Conservation (phyloP, 441 rosid species). For the Arabidopsis lyrata region DNA sequence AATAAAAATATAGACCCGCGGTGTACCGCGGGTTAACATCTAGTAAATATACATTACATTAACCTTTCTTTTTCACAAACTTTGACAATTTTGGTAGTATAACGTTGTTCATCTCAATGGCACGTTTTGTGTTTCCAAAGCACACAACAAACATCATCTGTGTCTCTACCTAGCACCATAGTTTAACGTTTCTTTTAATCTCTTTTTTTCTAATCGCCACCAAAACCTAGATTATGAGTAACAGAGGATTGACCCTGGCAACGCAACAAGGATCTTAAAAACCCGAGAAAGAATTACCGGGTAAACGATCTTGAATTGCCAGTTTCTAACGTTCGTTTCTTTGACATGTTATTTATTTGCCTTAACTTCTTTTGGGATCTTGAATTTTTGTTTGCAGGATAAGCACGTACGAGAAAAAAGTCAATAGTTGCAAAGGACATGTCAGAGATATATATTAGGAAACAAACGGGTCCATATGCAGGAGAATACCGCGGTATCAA, state of each 20-base stretch:
- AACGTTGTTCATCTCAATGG: conserved; percentile 14
- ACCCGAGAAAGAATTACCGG: conserved; percentile 94
- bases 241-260: conserved; percentile 75
- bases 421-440: conserved; percentile 56
- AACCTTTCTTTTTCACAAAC: conserved; percentile 12
- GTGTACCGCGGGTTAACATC: too few species aligned
- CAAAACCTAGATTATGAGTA: conserved; percentile 63
- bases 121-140: conserved; percentile 20
- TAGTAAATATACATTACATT: conserved; percentile 27
- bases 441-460: conserved; percentile 65
- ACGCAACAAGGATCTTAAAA: conserved; percentile 70
- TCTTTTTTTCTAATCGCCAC: background rate
- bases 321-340: conserved; percentile 1
- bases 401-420: conserved; percentile 55
- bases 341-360: conserved; percentile 1
- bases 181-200: conserved; percentile 12
- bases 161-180: conserved; percentile 2
- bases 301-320: conserved; percentile 43
- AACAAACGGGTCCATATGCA: conserved; percentile 59
- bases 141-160: conserved; percentile 13
- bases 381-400: conserved; percentile 46
- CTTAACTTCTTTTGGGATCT: conserved; percentile 11
- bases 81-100: background rate
- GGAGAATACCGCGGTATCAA: conserved; percentile 87
- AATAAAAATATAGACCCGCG: too few species aligned